phyloP scores from a whole-genome alignment of 2,329 filamentous ascomycete species.

The Trichoderma endophyticum region DNA sequence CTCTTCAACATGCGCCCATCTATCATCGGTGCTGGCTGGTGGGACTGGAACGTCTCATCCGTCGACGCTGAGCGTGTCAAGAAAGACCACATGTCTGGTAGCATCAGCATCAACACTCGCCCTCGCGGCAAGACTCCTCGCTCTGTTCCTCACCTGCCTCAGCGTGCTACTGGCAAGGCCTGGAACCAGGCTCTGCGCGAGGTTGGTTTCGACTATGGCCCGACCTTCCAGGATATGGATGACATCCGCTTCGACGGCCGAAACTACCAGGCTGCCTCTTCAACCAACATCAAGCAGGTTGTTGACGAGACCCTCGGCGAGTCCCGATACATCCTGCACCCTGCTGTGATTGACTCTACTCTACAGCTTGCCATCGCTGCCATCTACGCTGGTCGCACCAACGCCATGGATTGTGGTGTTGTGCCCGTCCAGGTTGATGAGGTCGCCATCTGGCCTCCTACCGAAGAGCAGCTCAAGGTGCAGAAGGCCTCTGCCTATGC shows the following conservation, averaged over 20 bases:
- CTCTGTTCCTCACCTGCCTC: slow-evolving; percentile 22
- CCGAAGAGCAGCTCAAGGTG: slow-evolving; percentile 14
- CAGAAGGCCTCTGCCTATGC: slow-evolving; percentile 20
- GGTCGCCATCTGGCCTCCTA: slow-evolving; percentile 25
- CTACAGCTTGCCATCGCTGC: slow-evolving; percentile 29
- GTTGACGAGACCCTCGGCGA: slow-evolving; percentile 29
- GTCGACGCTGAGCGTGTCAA: slow-evolving; percentile 16
- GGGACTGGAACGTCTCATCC: slow-evolving; percentile 31
- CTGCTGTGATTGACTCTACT: slow-evolving; percentile 36
- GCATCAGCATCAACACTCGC: slow-evolving; percentile 25
- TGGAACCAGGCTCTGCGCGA: slow-evolving; percentile 31
- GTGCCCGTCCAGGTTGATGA: slow-evolving; percentile 31
- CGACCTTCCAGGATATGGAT: slow-evolving; percentile 36
- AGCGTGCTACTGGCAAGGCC: slow-evolving; percentile 27
- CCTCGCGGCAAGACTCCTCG: slow-evolving; percentile 10
- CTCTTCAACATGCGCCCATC: slow-evolving; percentile 17
- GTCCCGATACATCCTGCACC: slow-evolving; percentile 39
- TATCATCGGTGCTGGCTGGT: slow-evolving; percentile 22
- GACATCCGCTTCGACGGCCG: slow-evolving; percentile 29
- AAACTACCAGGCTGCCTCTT: slow-evolving; percentile 27
- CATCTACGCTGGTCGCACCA: slow-evolving; percentile 8
- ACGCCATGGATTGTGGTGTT: slow-evolving; percentile 30
- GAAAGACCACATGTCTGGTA: slow-evolving; percentile 30
- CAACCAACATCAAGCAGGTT: slow-evolving; percentile 24
- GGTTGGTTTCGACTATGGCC: slow-evolving; percentile 40